phyloP scores from a whole-genome alignment of 768 basidiomycete species.

The Naematelia aurantialba region DNA sequence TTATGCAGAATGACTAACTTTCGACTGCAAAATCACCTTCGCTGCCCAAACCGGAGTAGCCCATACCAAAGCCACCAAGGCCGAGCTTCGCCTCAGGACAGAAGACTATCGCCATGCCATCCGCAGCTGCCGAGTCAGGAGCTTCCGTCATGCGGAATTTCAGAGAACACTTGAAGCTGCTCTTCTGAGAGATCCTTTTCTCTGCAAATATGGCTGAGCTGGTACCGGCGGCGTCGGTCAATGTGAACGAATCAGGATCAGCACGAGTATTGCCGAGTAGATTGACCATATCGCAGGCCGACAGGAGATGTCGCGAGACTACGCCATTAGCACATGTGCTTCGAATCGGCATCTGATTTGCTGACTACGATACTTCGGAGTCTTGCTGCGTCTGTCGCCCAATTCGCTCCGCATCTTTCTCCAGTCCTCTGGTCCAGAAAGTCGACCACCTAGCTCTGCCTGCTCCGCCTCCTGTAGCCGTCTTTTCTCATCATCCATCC shows the following conservation, averaged over 20 bases:
- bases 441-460: constrained; percentile 36
- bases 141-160: constrained; percentile 31
- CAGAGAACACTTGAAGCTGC: constrained; percentile 12
- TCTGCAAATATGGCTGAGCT: constrained; percentile 32
- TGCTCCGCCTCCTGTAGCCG: constrained; percentile 26
- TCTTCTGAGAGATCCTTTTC: constrained; percentile 5
- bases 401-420: constrained; percentile 45
- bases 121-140: constrained; percentile 32
- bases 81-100: constrained; percentile 19
- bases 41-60: constrained; percentile 42
- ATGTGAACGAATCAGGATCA: constrained; percentile 6
- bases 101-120: constrained; percentile 46
- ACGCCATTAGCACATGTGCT: not conserved
- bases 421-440: constrained; percentile 51
- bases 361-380: not conserved
- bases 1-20: constrained; percentile 18
- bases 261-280: constrained; percentile 24
- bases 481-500: constrained; percentile 33
- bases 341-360: not conserved
- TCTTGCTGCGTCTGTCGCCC: constrained; percentile 14
- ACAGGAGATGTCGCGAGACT: constrained; percentile 13
- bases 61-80: constrained; percentile 37
- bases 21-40: constrained; percentile 47
- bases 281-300: constrained; percentile 3
- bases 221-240: constrained; percentile 27